Base-by-base conservation (phyloP, 139 green algal genomes). In the Eudorina sp. region DNA sequence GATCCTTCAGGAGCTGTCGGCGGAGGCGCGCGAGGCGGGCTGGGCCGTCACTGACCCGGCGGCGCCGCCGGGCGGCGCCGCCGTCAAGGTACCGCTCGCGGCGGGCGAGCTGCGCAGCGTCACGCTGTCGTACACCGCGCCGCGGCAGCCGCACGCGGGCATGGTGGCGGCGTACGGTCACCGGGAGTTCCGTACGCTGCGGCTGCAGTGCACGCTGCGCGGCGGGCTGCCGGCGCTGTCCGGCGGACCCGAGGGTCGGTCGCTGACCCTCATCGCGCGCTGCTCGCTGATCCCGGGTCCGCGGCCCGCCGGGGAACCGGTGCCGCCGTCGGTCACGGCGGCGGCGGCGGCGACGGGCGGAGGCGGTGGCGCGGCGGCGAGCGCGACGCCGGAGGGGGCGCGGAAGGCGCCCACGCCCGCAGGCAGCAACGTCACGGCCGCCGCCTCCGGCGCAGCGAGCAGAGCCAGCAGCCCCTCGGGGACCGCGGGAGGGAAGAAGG, bases 41-140 rank as follows among this genome's bases (percentile, higher is more conserved):
- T 95, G 92, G 89, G 82, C 83, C 6, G 55, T 96, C 23, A 91
- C 92, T 29, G 69, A 53, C 0, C 31, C 64, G 2, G 13, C 75
- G 29, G 51, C 75, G 9, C 34, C 78, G 40, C 14, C 38, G 4
- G 78, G 53, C 23, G 27, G 40, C 55, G 78, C 55, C 55, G 60
- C 45, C 64, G 46, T 46, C 41, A 91, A 90, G 53, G 2, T 94
- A 0, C 16, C 88, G 29, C 76, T 92, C 11, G 55, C 91, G 21
- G 90, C 85, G 46, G 92, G 92, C 18, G 91, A 95, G 51, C 86
- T 87, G n/a, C 88, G 86, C 73, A n/a, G 85, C 29, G 3, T 95
- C 9, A 82, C 74, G 51, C 27, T 92, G 38, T 72, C 77, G 70
- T 93, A 88, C 84, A 84, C 66, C 2, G 58, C 88, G 9, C 88